Evolutionary conservation across 768 basidiomycete species (phyloP), one percentile per base, ranked within the genome.

Genomic region (Podaxis carcinomalis): DNA sequence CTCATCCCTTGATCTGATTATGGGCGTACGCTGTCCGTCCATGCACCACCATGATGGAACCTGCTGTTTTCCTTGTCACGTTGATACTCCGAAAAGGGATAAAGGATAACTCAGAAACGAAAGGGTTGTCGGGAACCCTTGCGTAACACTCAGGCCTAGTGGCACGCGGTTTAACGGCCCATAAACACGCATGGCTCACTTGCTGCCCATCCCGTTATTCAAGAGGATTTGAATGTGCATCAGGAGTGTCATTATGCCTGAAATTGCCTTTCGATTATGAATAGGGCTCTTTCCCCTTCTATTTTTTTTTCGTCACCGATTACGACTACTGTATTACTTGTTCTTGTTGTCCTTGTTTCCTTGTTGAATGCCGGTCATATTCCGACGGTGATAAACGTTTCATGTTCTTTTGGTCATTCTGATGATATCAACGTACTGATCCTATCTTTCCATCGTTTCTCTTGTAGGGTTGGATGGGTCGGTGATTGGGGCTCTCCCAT

Each of bases 381-480:
- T 44, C 42, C 42, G 19, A 16, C 42, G 42, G 28, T 7, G 28
- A 44, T 44, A 14, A 44, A 44, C 42, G 42, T 44, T 44, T 44
- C 42, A 44, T 44, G 42, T 27, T 27, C 23, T 11, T 11, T 49
- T 49, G 25, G 25, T 11, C 27, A 25, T 55, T 28, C 19, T 5
- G 42, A 44, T 23, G 27, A 25, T n/a, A 37, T 52, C 32, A 54
- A 64, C 37, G n/a, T 50, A 37, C 56, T 60, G 59, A 64, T 62
- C 40, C 10, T 27, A 35, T 59, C 36, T 28, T 58, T 56, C 21
- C 19, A 51, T 44, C n/a, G n/a, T 53, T 53, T 25, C 44, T 42
- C 49, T 55, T 65, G 57, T 67, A 85, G 84, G 84, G 84, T 40
- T 86, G 84, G 84, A 84, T 86, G 84, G 84, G 83, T 54, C 80